Percentiles rank a stretch among this genome's conserved stretches.
phyloP scores from a whole-genome alignment of 2,329 filamentous ascomycete genomes.

The Clarireedia homoeocarpa region DNA sequence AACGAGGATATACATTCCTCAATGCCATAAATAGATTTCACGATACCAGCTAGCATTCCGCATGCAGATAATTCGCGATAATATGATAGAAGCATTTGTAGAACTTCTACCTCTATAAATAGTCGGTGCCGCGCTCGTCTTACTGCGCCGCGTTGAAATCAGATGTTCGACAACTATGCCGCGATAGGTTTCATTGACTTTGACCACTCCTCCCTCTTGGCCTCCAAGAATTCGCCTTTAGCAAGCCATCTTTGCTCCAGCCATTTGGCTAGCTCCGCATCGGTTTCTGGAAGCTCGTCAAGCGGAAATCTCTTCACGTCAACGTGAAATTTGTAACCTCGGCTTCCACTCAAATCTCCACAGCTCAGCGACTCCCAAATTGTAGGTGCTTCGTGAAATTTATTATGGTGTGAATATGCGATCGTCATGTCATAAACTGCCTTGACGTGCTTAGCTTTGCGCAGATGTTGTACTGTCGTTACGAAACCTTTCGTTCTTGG shows the following conservation, averaged over 20 bases:
- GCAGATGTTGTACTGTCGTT: conserved; percentile 47
- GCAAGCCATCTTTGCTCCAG: conserved; percentile 45
- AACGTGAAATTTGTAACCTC: conserved; percentile 42
- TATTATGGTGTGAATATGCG: conserved; percentile 39
- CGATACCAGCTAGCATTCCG: too few relatives aligned
- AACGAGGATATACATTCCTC: too few relatives aligned
- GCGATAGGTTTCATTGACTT: conserved; percentile 6
- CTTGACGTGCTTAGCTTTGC: conserved; percentile 41
- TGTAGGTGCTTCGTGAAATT: conserved; percentile 39
- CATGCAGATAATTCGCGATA: too few relatives aligned
- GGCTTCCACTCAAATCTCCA: conserved; percentile 32
- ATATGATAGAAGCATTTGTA: too few relatives aligned
- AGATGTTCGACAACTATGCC: neutral
- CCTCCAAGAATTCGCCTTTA: conserved; percentile 45
- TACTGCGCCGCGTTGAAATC: neutral
- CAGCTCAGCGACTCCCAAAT: conserved; percentile 47
- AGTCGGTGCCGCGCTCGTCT: neutral
- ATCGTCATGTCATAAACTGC: conserved; percentile 50
- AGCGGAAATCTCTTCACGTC: conserved; percentile 41
- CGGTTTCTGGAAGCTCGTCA: conserved; percentile 39
- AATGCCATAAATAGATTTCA: too few relatives aligned
- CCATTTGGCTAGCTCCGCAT: conserved; percentile 43
- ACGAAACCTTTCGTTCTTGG: conserved; percentile 55
- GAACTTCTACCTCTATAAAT: too few relatives aligned
- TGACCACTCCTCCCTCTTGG: conserved; percentile 36